Percentiles rank a stretch among this genome's conserved stretches.
These are phyloP conservation scores for Rhizophagus clarus DNA, from an alignment of 192 early-diverging fungal species.

Conservation along the genomic window DNA sequence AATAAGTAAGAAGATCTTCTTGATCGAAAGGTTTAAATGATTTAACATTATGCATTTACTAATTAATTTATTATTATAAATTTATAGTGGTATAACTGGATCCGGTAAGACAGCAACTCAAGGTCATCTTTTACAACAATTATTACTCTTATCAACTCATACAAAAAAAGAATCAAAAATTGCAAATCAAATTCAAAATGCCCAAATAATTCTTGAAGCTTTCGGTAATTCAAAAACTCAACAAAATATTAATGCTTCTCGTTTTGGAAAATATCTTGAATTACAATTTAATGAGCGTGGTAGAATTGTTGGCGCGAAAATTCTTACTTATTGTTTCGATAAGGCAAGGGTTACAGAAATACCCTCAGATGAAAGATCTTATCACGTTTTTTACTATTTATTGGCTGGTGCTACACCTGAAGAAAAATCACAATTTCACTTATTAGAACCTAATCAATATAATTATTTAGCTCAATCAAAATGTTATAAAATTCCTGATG, in stretches of 20 bases:
- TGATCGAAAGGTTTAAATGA: not conserved
- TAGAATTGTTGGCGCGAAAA: constrained; percentile 79
- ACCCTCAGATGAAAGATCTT: constrained; percentile 61
- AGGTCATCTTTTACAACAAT: constrained; percentile 70
- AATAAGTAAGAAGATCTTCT: not conserved
- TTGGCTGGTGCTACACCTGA: constrained; percentile 73
- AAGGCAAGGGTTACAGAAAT: constrained; percentile 59
- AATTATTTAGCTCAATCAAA: constrained; percentile 44
- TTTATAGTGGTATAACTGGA: constrained; percentile 79
- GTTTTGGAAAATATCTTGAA: constrained; percentile 82
- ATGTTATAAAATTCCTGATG: constrained; percentile 35
- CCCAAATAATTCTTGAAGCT: constrained; percentile 74
- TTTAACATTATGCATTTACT: not conserved
- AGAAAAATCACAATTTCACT: constrained; percentile 66
- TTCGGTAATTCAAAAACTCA: constrained; percentile 74
- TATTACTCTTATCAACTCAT: constrained; percentile 73
- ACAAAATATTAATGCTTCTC: constrained; percentile 68
- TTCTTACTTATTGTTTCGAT: constrained; percentile 71
- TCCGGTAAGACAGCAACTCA: constrained; percentile 83
- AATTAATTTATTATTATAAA: not conserved
- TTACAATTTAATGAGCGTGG: constrained; percentile 88
- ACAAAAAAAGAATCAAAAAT: constrained; percentile 76
- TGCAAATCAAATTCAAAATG: constrained; percentile 68
- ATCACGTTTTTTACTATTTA: constrained; percentile 84
- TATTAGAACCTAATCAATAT: constrained; percentile 63